Conservation (phyloP, 2,329 filamentous ascomycete genomes). For the Daldinia eschscholtzii region DNA sequence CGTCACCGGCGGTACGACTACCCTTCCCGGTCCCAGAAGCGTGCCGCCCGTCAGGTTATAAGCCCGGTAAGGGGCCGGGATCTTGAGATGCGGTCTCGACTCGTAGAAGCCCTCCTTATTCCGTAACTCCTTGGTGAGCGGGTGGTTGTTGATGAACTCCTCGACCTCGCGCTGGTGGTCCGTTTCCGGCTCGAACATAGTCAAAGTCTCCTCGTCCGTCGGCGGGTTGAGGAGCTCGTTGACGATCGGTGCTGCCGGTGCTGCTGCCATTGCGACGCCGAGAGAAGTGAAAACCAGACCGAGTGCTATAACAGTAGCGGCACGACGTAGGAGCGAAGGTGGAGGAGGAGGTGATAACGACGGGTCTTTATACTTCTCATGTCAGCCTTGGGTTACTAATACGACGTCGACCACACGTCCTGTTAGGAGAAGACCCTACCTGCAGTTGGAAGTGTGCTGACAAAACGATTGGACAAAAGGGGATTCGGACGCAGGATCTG, state of each 20-base stretch:
- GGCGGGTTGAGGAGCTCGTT: slow-evolving; percentile 63
- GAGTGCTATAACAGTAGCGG: slow-evolving; percentile 61
- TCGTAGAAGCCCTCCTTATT: slow-evolving; percentile 75
- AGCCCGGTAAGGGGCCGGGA: slow-evolving; percentile 75
- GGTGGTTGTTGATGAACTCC: slow-evolving; percentile 79
- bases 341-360: slow-evolving; percentile 36
- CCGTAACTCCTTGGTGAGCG: slow-evolving; percentile 78
- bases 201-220: slow-evolving; percentile 79
- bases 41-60: slow-evolving; percentile 87
- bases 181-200: slow-evolving; percentile 71
- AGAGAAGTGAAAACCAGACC: slow-evolving; percentile 61
- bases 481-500: slow-evolving; percentile 33
- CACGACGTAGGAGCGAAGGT: slow-evolving; percentile 59
- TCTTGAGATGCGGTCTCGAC: slow-evolving; percentile 87
- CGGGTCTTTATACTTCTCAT: slow-evolving; percentile 33
- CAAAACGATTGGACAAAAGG: slow-evolving; percentile 34
- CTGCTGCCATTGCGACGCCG: slow-evolving; percentile 69
- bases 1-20: slow-evolving; percentile 83
- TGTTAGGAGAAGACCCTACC: slow-evolving; percentile 34
- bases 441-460: slow-evolving; percentile 42
- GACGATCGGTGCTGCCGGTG: slow-evolving; percentile 64
- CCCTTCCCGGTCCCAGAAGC: slow-evolving; percentile 78
- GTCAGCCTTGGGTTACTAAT: slow-evolving; percentile 12
- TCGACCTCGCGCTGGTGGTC: slow-evolving; percentile 73
- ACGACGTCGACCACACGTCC: background rate